Base-by-base conservation (phyloP, 768 basidiomycete genomes). In the Sporobolomyces roseus region DNA sequence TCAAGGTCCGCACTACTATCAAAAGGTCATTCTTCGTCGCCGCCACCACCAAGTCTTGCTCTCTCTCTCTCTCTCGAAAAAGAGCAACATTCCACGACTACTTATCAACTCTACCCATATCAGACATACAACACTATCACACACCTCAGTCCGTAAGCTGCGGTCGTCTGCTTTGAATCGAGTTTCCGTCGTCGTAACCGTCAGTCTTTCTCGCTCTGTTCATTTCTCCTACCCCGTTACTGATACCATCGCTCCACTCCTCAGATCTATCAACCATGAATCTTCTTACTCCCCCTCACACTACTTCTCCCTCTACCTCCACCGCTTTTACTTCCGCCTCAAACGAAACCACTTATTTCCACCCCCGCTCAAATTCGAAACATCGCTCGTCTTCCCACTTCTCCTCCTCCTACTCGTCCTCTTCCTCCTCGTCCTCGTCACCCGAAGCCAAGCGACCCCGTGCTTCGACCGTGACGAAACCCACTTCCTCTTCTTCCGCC, bases 401-500 rank as follows among this genome's bases (percentile, higher is more conserved):
- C 38, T 41, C 38, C 38, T 41, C 38, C 38, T 41, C 38, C 38
- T 13, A 13, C 6, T 46, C 45, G 12, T 23, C 10, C 23, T 46
- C 45, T 23, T 46, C 45, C 29, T 52, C 51, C 29, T 33, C 51
- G 8, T 52, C 51, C n/a, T 52, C 51, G 12, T 52, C 51, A 33
- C n/a, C 21, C 32, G 9, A 30, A 52, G 17, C 14, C 51, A 13
- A 21, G 8, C 32, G 7, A 23, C 6, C 45, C 23, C 45, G 14
- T 46, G 12, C 23, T 7, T 46, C 23, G 23, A 13, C 10, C 12
- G 13, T 46, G 6, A 10, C 21, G 23, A 23, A 46, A 46, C 45
- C 36, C 35, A 4, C 45, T 23, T 13, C 13, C 21, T 46, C 45
- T 23, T 46, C 45, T 23, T 46, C 45, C 7, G 6, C 45, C 21